phyloP scores from a whole-genome alignment of 2,329 filamentous ascomycete species.

The Fusarium beomiforme region DNA sequence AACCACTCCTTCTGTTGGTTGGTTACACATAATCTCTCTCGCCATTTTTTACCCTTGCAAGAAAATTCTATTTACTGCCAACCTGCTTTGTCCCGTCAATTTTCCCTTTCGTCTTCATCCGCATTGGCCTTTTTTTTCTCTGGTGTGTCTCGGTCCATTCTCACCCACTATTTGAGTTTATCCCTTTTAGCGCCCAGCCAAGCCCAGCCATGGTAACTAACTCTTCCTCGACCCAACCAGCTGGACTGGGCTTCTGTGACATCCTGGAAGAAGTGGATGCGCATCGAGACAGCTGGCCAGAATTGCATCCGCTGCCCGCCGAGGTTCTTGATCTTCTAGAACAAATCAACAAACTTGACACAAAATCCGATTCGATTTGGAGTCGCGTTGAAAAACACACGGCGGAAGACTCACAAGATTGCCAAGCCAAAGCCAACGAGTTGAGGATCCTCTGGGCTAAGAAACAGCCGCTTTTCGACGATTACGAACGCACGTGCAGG shows the following conservation, averaged over 20 bases:
- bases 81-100: background rate
- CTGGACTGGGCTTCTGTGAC: background rate
- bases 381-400: no score
- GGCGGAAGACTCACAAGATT: background rate
- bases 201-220: background rate
- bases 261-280: background rate
- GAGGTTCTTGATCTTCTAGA: background rate
- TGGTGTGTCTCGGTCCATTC: background rate
- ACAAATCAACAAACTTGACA: no score
- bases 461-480: background rate
- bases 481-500: constrained; percentile 3
- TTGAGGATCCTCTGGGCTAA: background rate
- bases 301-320: background rate
- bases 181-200: background rate
- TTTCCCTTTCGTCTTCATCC: background rate
- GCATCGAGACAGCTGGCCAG: background rate
- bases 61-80: background rate
- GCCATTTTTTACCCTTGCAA: background rate
- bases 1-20: background rate
- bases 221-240: background rate
- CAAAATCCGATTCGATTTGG: no score
- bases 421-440: background rate
- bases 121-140: background rate
- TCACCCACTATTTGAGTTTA: background rate
- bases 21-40: background rate